Conservation (phyloP, 257 asterid genomes). For the Gardenia jasminoides region DNA sequence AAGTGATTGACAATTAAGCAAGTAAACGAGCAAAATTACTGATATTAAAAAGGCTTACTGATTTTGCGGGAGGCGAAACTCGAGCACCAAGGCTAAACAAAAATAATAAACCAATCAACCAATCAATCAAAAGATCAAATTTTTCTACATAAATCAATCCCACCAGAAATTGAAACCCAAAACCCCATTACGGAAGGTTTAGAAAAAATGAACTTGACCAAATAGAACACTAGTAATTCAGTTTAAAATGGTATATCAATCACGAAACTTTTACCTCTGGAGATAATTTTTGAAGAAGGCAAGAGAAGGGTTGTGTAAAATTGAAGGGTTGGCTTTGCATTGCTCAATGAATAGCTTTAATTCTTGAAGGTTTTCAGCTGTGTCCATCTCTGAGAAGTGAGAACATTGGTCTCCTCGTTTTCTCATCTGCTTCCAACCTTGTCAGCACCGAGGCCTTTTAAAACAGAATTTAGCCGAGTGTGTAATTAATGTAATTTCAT, state of each 20-base stretch:
- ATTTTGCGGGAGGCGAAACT: constrained; percentile 35
- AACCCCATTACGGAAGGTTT: neutral
- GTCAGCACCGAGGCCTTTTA: neutral
- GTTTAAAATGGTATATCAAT: neutral
- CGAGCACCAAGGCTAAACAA: constrained; percentile 57
- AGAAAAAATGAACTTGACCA: neutral
- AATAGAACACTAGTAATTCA: neutral
- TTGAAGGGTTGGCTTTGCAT: constrained; percentile 51
- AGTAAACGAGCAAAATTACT: neutral
- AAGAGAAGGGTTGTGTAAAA: constrained; percentile 43
- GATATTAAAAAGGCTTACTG: constrained; percentile 39
- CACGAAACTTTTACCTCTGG: constrained; percentile 37
- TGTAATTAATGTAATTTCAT: neutral
- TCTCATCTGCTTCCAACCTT: neutral
- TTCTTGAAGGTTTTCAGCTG: constrained; percentile 34
- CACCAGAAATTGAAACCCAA: neutral
- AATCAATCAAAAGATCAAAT: neutral
- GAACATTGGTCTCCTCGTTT: neutral
- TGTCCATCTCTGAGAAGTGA: constrained; percentile 35
- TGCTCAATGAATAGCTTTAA: constrained; percentile 44
- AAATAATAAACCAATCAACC: too few species aligned
- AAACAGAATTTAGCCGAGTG: neutral
- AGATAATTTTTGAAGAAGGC: constrained; percentile 62
- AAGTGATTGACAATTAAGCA: neutral
- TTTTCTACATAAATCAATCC: neutral